A percentile compares a stretch with the other conserved stretches of the same genome.
Conservation (phyloP, 78 protist genomes). For the Bodo saltans region DNA sequence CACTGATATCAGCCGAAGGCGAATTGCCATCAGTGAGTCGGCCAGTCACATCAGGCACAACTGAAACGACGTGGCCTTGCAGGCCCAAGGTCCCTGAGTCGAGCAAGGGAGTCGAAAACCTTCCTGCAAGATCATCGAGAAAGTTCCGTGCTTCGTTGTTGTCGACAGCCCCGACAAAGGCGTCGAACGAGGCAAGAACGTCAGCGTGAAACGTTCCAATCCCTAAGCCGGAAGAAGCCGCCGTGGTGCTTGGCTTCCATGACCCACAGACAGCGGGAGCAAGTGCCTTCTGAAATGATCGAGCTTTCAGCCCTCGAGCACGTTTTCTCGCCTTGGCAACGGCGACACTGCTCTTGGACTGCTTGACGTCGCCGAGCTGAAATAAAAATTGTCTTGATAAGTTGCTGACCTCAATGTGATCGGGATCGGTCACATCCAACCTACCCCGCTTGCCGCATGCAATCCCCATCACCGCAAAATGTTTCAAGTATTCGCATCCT, state of each 20-base stretch:
- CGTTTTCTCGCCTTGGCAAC: slow-evolving; percentile 13
- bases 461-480: slow-evolving; percentile 73
- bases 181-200: slow-evolving; percentile 33
- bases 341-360: slow-evolving; percentile 34
- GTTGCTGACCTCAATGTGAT: slow-evolving; percentile 87
- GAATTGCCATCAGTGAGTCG: slow-evolving; percentile 51
- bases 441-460: slow-evolving; percentile 30
- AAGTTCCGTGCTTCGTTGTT: slow-evolving; percentile 53
- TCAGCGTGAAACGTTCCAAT: slow-evolving; percentile 15
- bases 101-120: slow-evolving; percentile 24
- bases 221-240: no score
- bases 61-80: background rate
- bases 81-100: slow-evolving; percentile 69
- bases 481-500: slow-evolving; percentile 85
- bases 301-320: slow-evolving; percentile 16
- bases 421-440: slow-evolving; percentile 89
- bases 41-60: slow-evolving; percentile 50
- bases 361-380: slow-evolving; percentile 63
- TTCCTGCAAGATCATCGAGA: slow-evolving; percentile 36
- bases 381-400: slow-evolving; percentile 95
- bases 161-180: slow-evolving; percentile 52
- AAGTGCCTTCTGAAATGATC: background rate
- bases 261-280: background rate
- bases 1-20: no score
- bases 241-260: no score